Base-by-base conservation (phyloP, 1,284 basidiomycete genomes). In the Ustilago curta region DNA sequence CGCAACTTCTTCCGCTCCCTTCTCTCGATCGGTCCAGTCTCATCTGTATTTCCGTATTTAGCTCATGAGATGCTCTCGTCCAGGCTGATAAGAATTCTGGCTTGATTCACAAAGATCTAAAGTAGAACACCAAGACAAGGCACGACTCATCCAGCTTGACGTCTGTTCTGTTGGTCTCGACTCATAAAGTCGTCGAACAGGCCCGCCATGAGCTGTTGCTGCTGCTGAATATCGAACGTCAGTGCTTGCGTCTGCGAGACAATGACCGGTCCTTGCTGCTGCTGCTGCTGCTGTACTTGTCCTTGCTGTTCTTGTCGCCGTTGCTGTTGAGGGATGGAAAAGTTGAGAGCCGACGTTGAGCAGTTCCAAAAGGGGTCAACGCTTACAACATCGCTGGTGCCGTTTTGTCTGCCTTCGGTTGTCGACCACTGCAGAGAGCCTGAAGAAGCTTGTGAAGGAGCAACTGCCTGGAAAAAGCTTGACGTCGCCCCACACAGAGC, bases 111-210 rank as follows among this genome's bases (percentile, higher is more conserved):
- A 8, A 35, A 21, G 25, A 44, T 40, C 8, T 51, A 4, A 14
- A n/a, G 11, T 25, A n/a, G n/a, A n/a, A 27, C 14, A 31, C 31
- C 3, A 19, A 39, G 1, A 31, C 3, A 23, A 9, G 39, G 47
- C 32, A 21, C 16, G n/a, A 23, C 21, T 27, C 35, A 57, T 16
- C 37, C 40, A 21, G 4, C 25, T 21, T 48, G 55, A 14, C 45
- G 45, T 39, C 35, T n/a, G 8, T 6, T 8, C 35, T 48, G 44
- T n/a, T 48, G 55, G 16, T 57, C 55, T 9, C 52, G 64, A 5
- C 40, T 9, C 43, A 67, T 60, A 18, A 61, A 57, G 18, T 58
- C 42, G 8, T 42, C 32, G n/a, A 68, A 21, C 2, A 68, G 40
- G 2, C 55, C 65, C 2, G 59, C 59, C 35, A 62, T 48, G 44